Evolutionary conservation across 805 yeast genomes (phyloP).

Genomic region (Cyberlindnera euphorbiae): DNA sequence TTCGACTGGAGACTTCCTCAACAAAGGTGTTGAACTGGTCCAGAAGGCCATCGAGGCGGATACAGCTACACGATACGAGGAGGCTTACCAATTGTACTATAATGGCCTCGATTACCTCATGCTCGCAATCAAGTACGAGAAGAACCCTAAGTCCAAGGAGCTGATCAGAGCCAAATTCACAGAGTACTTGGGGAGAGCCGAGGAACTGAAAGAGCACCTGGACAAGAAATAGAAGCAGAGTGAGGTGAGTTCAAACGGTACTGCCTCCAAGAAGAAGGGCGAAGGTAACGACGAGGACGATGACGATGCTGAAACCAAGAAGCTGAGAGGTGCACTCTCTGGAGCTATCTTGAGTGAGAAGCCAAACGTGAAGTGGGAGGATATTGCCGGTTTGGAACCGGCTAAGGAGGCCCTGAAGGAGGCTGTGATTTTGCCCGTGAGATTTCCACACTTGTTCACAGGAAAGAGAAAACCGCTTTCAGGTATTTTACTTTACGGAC

Average conservation of each 20-base stretch:
- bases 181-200: conserved; percentile 90
- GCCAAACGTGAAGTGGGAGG: conserved; percentile 92
- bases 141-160: conserved; percentile 84
- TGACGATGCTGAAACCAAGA: conserved; percentile 79
- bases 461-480: conserved; percentile 92
- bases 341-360: conserved; percentile 89
- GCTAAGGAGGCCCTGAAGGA: conserved; percentile 97
- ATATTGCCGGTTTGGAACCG: conserved; percentile 90
- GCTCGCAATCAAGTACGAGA: conserved; percentile 94
- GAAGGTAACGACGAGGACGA: conserved; percentile 55
- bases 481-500: conserved; percentile 85
- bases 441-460: conserved; percentile 90
- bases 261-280: conserved; percentile 45
- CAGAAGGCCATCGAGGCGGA: conserved; percentile 95
- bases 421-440: conserved; percentile 94
- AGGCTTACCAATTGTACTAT: conserved; percentile 89
- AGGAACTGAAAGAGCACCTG: conserved; percentile 83
- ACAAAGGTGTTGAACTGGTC: conserved; percentile 92
- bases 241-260: conserved; percentile 39
- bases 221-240: conserved; percentile 52
- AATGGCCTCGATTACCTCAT: conserved; percentile 91
- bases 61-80: conserved; percentile 82
- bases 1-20: conserved; percentile 69
- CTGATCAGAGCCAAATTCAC: conserved; percentile 83
- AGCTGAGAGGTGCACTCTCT: conserved; percentile 83